Evolutionary conservation across 2,329 filamentous ascomycete species (phyloP).

Genomic region (Lachnellula willkommii): DNA sequence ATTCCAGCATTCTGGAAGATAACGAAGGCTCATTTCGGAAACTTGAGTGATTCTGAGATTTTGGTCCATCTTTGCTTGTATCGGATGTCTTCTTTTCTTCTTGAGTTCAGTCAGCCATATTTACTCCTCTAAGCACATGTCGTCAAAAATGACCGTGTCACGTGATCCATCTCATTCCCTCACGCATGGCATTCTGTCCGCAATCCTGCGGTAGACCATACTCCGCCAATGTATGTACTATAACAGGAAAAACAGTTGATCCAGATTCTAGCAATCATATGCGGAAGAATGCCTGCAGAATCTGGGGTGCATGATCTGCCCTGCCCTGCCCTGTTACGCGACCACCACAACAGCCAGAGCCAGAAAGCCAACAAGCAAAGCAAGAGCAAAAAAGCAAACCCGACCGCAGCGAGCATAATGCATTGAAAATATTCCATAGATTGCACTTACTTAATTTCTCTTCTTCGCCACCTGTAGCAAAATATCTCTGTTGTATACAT

Average conservation of each 20-base stretch:
- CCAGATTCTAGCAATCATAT: not conserved
- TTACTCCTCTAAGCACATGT: not conserved
- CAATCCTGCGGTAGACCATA: not conserved
- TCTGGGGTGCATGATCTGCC: conserved; percentile 4
- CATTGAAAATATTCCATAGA: not conserved
- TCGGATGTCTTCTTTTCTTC: not conserved
- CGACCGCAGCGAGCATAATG: not conserved
- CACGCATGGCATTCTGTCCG: not conserved
- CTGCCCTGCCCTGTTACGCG: not conserved
- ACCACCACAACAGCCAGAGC: not conserved
- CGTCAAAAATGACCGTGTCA: not conserved
- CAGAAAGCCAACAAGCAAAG: not conserved
- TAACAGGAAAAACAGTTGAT: not conserved
- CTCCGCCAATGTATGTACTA: not conserved
- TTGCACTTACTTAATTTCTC: not conserved
- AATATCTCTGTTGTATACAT: not conserved
- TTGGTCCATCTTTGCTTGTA: conserved; percentile 2
- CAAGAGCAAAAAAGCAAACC: not conserved
- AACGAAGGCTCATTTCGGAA: conserved; percentile 19
- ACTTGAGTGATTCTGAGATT: not conserved
- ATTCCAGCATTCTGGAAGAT: conserved; percentile 61
- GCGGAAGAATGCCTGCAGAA: not conserved
- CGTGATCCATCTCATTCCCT: not conserved
- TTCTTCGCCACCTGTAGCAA: not conserved
- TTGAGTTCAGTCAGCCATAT: not conserved